phyloP scores from a whole-genome alignment of 768 basidiomycete genomes.

The Hericium erinaceus region DNA sequence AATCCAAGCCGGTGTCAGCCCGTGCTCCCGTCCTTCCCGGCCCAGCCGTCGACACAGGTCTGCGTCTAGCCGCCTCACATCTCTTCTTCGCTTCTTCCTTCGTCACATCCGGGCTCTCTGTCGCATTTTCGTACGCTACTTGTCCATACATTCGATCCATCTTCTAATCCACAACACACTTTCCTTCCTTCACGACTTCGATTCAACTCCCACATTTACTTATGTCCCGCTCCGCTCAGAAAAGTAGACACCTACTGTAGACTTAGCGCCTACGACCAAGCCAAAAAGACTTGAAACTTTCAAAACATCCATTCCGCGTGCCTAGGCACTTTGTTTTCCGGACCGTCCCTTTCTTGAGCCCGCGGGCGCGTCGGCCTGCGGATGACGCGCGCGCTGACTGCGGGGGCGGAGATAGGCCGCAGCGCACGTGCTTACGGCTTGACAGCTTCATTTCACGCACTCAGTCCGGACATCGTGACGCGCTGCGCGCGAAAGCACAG shows the following conservation, averaged over 20 bases:
- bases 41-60: slow-evolving; percentile 6
- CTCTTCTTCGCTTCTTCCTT: neutral
- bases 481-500: too few species aligned
- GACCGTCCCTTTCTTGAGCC: too few species aligned
- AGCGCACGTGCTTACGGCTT: too few species aligned
- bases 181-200: neutral
- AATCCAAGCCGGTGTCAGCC: slow-evolving; percentile 2
- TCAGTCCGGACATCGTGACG: too few species aligned
- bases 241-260: neutral
- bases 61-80: slow-evolving; percentile 6
- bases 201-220: neutral
- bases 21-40: slow-evolving; percentile 8
- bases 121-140: neutral
- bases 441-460: too few species aligned
- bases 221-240: neutral
- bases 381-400: too few species aligned
- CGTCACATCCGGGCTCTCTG: neutral
- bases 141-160: neutral
- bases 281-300: too few species aligned
- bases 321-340: too few species aligned
- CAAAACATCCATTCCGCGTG: too few species aligned
- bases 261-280: neutral
- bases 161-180: neutral
- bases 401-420: too few species aligned
- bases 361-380: too few species aligned